Base-by-base conservation (phyloP, 2,329 filamentous ascomycete genomes). In the Microdochium paspali region DNA sequence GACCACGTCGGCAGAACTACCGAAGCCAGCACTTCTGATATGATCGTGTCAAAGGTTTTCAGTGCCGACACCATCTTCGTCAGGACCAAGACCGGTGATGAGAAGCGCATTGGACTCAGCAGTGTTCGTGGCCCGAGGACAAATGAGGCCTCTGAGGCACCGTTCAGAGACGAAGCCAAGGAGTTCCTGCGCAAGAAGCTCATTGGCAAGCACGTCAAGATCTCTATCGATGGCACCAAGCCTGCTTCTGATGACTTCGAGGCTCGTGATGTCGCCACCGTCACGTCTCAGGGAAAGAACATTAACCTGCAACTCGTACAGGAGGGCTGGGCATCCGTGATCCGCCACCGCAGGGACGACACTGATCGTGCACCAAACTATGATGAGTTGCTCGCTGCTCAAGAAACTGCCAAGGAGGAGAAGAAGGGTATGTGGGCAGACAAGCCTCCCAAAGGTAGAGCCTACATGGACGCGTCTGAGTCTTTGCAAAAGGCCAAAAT, bases 341-440 rank as follows among this genome's bases (percentile, higher is more conserved):
- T 98, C 59, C 84, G 93, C 51, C 93, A 98, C 69, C 82, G 90
- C 54, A 87, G 91, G 67, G 91, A 97, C 60, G 93, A 98, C 61
- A 88, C 88, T 3, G 93, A 98, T 66, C 80, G 93, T 46, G 91
- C 90, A 44, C 84, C 90, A 18, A 90, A 96, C 65, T 98, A 97
- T 62, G 93, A 98, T 59, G 86, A 91, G 59, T 75, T 94, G 12
- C 74, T 93, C 18, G 82, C 82, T 30, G 87, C 87, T 2, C 87
- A 93, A 61, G 85, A 89, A 59, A 77, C 74, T 50, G 91, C 93
- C 46, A 90, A 94, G 69, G 82, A 87, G 53, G 87, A 88, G 56
- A 83, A 85, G 68, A 95, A 91, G 72, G 93, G 93, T 46, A 93
- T 98, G 74, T 97, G 91, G 90, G 89, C 87, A 18, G 78, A 86